These are phyloP conservation scores for Mytilinidion resinicola DNA, from an alignment of 495 filamentous ascomycete species.

Conservation along the genomic window DNA sequence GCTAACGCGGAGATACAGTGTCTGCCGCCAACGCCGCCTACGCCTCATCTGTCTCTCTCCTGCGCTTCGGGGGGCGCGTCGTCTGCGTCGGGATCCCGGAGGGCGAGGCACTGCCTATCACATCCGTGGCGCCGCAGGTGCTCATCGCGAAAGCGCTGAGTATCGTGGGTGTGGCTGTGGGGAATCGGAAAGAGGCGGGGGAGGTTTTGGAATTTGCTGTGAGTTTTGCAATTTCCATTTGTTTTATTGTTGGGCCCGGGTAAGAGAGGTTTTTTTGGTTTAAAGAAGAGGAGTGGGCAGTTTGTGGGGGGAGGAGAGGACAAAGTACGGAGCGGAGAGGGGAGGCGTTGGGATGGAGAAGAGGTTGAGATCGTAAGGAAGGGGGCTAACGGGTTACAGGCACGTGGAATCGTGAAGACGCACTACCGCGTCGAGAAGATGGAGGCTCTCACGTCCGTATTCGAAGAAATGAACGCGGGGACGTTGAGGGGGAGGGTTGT, in stretches of 20 bases:
- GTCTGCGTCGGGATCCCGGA: conserved; percentile 67
- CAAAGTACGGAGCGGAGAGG: neutral
- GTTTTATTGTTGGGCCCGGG: neutral
- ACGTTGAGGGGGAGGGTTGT: conserved; percentile 37
- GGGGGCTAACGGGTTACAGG: neutral
- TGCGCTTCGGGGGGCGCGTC: conserved; percentile 57
- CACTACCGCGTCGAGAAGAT: conserved; percentile 26
- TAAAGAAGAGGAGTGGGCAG: too few relatives aligned
- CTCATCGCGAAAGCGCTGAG: conserved; percentile 49
- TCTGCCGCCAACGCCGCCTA: conserved; percentile 63
- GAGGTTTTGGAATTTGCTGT: conserved; percentile 60
- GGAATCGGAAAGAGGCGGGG: conserved; percentile 58
- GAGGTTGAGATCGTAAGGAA: too few relatives aligned
- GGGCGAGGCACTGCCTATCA: conserved; percentile 52
- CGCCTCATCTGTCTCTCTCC: conserved; percentile 49
- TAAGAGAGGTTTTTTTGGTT: neutral
- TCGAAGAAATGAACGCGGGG: conserved; percentile 29
- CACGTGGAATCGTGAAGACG: conserved; percentile 27
- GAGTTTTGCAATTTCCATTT: conserved; percentile 24
- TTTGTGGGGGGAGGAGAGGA: too few relatives aligned
- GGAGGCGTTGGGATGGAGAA: neutral
- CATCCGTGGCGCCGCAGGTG: conserved; percentile 44
- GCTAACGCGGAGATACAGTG: too few relatives aligned
- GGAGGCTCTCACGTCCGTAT: conserved; percentile 26
- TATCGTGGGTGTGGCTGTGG: conserved; percentile 59